Evolutionary conservation across 495 filamentous ascomycete species (phyloP), one percentile per base, ranked within the genome.

Genomic region (Penicillium crystallinum): DNA sequence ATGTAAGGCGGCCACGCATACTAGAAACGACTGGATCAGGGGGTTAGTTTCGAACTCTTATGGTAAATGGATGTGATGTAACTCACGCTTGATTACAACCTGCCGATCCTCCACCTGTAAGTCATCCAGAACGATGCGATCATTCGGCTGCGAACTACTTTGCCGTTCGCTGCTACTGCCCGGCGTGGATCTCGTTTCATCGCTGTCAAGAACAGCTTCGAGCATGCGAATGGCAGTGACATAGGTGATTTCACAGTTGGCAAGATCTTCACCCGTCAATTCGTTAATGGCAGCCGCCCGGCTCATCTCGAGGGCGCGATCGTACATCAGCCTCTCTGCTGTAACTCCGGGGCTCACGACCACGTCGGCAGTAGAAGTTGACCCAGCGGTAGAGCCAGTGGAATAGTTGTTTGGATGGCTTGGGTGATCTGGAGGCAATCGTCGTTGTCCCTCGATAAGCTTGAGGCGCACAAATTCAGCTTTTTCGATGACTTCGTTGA

Each of bases 241-340:
- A 61, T 98, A 98, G 19, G 87, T 86, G n/a, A 96, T 83, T 63
- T 97, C 92, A 53, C 92, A 96, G 17, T 90, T 92, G 1, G 72
- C 68, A 2, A 98, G 77, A 74, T 98, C 91, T 50, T 95, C 88
- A 43, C 89, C 87, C 8, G 92, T 89, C 46, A 97, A 85, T 70
- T 98, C 93, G 58, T 91, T 96, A 63, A 97, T 92, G 3, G 93
- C 93, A 6, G 93, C 91, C 2, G 88, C 81, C 33, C 90, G 84
- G 58, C 90, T 96, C 93, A 98, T 96, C 66, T 98, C 93, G 19
- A 96, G 69, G 3, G 93, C 93, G 12, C 93, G 89, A 56, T 98
- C 95, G 58, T 96, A 98, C 95, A 98, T 98, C 41, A 98, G 70
- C 68, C 89, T 95, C 71, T 97, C 93, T 0, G 93, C 93, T 18